Evolutionary conservation across 75 land plant genomes (phyloP).

Genomic region (Ceratopteris richardii): DNA sequence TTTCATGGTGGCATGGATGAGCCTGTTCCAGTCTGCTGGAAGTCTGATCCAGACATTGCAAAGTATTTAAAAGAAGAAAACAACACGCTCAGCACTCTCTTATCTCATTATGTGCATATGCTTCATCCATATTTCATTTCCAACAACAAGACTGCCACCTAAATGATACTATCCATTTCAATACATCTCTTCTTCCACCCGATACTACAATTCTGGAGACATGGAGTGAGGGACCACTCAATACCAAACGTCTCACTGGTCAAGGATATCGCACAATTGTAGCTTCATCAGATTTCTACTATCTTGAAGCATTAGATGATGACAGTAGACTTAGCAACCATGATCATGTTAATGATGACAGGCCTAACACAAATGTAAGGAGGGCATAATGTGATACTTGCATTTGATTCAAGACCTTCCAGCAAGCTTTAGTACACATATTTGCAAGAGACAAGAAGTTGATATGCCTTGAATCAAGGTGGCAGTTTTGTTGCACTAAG

Average conservation of each 20-base stretch:
- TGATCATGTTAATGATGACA: no score
- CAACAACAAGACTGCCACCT: slow-evolving; percentile 51
- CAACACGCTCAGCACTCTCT: slow-evolving; percentile 45
- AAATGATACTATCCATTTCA: slow-evolving; percentile 38
- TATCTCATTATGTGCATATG: slow-evolving; percentile 43
- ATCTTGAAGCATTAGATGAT: no score
- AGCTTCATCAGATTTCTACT: slow-evolving; percentile 72
- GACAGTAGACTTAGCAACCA: no score
- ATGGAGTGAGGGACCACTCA: slow-evolving; percentile 73
- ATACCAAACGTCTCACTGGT: slow-evolving; percentile 53
- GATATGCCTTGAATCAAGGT: no score
- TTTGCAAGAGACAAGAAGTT: no score
- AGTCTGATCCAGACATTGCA: slow-evolving; percentile 39
- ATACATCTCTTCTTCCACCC: slow-evolving; percentile 34
- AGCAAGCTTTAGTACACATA: no score
- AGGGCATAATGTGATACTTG: no score
- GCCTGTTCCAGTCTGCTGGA: slow-evolving; percentile 71
- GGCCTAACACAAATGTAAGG: no score
- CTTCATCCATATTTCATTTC: slow-evolving; percentile 49
- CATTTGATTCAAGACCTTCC: no score
- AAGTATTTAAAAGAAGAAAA: slow-evolving; percentile 26
- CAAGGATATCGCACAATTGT: slow-evolving; percentile 80
- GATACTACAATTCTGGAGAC: slow-evolving; percentile 71
- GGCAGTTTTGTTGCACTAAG: no score
- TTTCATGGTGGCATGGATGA: slow-evolving; percentile 83